phyloP scores from a whole-genome alignment of 371 early-diverging fungal species.

The Mortierella sp. region DNA sequence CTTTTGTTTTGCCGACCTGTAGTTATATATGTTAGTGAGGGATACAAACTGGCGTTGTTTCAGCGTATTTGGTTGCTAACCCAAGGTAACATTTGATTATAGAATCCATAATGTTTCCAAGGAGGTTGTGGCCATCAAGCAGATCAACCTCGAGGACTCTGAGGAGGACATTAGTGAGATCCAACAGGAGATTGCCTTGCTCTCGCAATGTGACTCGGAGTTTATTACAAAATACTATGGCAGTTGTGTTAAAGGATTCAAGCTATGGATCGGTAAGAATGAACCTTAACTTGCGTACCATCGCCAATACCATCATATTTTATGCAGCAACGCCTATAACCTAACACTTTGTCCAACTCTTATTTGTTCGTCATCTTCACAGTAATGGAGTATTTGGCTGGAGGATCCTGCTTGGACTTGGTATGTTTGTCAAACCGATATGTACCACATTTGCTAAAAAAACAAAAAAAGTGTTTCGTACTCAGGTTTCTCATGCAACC shows the following conservation, averaged over 20 bases:
- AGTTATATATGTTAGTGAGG: no score
- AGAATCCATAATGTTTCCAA: conserved; percentile 85
- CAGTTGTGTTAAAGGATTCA: conserved; percentile 84
- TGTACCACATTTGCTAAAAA: neutral
- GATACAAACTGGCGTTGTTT: neutral
- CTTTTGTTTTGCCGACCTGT: neutral
- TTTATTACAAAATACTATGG: conserved; percentile 92
- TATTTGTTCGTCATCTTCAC: neutral
- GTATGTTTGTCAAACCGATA: conserved; percentile 58
- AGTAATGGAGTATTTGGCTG: conserved; percentile 70
- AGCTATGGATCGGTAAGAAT: conserved; percentile 85
- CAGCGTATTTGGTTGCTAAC: neutral
- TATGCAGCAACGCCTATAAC: neutral
- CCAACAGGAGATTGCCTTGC: conserved; percentile 95
- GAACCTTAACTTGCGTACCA: neutral
- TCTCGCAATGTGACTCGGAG: conserved; percentile 92
- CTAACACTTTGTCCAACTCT: neutral
- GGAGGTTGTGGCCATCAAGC: conserved; percentile 90
- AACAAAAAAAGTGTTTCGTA: neutral
- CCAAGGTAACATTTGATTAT: neutral
- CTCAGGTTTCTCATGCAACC: neutral
- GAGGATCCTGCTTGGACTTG: conserved; percentile 92
- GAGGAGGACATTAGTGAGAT: conserved; percentile 99
- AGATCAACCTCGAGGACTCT: conserved; percentile 92
- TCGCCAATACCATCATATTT: neutral